These are phyloP conservation scores for Cyclostephanos tholiformis DNA, from an alignment of 108 stramenopile species.

Conservation along the genomic window DNA sequence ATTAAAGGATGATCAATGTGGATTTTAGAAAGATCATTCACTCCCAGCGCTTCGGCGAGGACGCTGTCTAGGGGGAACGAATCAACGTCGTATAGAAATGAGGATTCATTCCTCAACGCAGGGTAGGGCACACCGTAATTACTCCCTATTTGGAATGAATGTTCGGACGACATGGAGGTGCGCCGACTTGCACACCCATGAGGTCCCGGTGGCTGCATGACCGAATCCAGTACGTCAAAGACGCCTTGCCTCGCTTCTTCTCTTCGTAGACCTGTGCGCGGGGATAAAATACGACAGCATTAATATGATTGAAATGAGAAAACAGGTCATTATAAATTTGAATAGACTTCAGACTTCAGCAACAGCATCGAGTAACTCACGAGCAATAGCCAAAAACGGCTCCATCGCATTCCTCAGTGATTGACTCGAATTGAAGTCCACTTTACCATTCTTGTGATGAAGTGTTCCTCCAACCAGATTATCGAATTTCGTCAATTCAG, in stretches of 20 bases:
- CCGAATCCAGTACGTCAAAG: conserved; percentile 25
- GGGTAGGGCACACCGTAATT: conserved; percentile 71
- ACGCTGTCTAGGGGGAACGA: conserved; percentile 64
- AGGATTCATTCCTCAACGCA: conserved; percentile 54
- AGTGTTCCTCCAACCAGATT: conserved; percentile 29
- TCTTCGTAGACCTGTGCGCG: conserved; percentile 41
- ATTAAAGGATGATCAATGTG: conserved; percentile 49
- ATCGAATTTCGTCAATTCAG: conserved; percentile 22
- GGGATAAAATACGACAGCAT: conserved; percentile 5
- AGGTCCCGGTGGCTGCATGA: conserved; percentile 19
- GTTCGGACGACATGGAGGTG: neutral
- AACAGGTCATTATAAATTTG: neutral
- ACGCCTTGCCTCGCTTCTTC: conserved; percentile 42
- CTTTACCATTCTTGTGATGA: conserved; percentile 8
- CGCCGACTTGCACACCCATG: conserved; percentile 12
- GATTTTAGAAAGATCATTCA: conserved; percentile 57
- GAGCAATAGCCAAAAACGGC: conserved; percentile 45
- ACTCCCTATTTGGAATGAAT: conserved; percentile 56
- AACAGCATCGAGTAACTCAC: conserved; percentile 22
- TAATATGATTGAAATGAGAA: neutral
- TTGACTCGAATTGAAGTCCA: conserved; percentile 27
- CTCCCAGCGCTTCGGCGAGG: conserved; percentile 62
- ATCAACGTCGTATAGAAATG: conserved; percentile 71
- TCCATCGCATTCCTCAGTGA: conserved; percentile 47
- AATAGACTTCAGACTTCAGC: neutral